Evolutionary conservation across 441 rosid species (phyloP).

Genomic region (Adansonia grandidieri): DNA sequence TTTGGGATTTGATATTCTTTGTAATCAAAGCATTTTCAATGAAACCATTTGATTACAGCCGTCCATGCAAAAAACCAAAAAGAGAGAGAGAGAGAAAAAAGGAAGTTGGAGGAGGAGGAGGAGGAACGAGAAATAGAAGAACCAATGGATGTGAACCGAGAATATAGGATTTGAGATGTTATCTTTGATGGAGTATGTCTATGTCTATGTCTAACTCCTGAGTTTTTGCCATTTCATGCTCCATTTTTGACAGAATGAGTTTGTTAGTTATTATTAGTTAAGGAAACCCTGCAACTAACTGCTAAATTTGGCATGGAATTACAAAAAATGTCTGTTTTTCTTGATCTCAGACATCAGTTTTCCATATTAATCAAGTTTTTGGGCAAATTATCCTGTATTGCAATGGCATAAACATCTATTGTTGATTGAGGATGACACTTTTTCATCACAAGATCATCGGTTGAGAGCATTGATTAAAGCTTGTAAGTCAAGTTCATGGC

Average conservation of each 20-base stretch:
- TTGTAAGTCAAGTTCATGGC: constrained; percentile 8
- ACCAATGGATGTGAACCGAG: constrained; percentile 11
- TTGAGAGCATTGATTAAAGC: neutral
- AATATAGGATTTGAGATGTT: constrained; percentile 9
- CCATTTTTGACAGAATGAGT: neutral
- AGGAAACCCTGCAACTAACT: constrained; percentile 17
- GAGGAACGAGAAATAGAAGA: neutral
- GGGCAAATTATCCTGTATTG: neutral
- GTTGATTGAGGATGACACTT: neutral
- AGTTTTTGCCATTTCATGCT: constrained; percentile 16
- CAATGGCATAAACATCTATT: neutral
- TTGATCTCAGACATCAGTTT: neutral
- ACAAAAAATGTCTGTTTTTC: neutral
- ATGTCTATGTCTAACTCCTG: neutral
- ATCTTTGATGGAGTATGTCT: neutral
- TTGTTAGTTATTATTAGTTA: constrained; percentile 7
- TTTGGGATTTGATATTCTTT: constrained; percentile 16
- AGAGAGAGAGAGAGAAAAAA: neutral
- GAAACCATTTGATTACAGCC: constrained; percentile 16
- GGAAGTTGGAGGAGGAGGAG: neutral
- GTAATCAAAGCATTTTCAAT: constrained; percentile 19
- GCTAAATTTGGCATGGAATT: constrained; percentile 13
- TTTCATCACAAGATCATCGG: neutral
- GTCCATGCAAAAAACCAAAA: neutral
- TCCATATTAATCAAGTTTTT: neutral